These are phyloP conservation scores for Acacia crassicarpa DNA, from an alignment of 306 rosid species.

Conservation along the genomic window DNA sequence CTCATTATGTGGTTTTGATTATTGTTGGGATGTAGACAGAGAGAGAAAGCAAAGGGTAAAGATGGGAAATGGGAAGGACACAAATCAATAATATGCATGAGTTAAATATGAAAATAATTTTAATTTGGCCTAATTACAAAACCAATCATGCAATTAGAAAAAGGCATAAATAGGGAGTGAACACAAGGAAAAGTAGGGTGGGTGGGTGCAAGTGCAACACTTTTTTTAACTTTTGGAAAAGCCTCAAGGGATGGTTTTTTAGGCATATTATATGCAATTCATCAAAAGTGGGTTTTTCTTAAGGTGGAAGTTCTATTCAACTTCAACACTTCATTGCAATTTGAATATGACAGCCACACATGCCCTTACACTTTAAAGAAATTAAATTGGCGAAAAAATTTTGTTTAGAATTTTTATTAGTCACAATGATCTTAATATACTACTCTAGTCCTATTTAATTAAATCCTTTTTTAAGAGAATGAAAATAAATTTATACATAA, in stretches of 20 bases:
- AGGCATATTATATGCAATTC: background rate
- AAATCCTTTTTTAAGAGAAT: no score
- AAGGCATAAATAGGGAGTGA: background rate
- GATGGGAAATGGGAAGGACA: background rate
- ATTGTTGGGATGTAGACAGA: no score
- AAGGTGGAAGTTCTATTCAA: slow-evolving; percentile 45
- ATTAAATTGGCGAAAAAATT: no score
- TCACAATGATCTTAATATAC: no score
- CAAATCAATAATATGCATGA: background rate
- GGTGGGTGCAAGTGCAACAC: background rate
- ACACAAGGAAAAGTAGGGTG: background rate
- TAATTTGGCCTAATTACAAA: background rate
- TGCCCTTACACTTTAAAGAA: no score
- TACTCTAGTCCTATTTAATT: no score
- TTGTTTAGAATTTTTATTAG: no score
- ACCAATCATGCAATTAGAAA: slow-evolving; percentile 30
- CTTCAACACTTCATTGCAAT: background rate
- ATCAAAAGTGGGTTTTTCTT: slow-evolving; percentile 37
- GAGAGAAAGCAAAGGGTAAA: background rate
- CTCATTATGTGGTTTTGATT: background rate
- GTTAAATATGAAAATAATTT: background rate
- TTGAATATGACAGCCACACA: slow-evolving; percentile 62
- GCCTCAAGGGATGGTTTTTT: background rate
- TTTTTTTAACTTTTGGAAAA: background rate
- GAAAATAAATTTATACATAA: no score